These are phyloP conservation scores for Cercospora sp. DNA, from an alignment of 2,329 filamentous ascomycete genomes.

Conservation along the genomic window DNA sequence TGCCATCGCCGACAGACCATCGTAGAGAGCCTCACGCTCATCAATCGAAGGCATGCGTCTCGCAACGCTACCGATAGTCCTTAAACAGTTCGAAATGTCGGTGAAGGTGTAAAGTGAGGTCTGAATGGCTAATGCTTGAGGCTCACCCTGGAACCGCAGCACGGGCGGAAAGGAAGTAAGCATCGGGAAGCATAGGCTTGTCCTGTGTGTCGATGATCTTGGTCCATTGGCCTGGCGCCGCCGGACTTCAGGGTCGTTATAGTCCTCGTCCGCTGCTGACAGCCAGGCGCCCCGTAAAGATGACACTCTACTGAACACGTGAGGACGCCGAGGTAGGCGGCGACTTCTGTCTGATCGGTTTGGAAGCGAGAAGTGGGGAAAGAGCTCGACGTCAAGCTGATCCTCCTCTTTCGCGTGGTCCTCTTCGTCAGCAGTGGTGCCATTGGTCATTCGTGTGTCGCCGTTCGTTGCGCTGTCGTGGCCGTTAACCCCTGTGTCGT, in stretches of 20 bases:
- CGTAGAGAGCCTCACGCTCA: slow-evolving; percentile 80
- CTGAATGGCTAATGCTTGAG: slow-evolving; percentile 48
- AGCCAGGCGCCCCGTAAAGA: slow-evolving; percentile 44
- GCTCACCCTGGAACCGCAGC: slow-evolving; percentile 53
- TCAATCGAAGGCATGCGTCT: slow-evolving; percentile 66
- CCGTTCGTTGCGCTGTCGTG: slow-evolving; percentile 33
- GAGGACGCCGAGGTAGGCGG: slow-evolving; percentile 24
- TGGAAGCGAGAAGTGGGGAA: slow-evolving; percentile 25
- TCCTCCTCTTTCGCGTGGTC: slow-evolving; percentile 13
- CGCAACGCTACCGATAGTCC: slow-evolving; percentile 54
- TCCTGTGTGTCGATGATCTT: slow-evolving; percentile 41
- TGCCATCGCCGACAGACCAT: slow-evolving; percentile 76
- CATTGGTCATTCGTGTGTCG: slow-evolving; percentile 38
- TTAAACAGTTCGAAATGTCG: slow-evolving; percentile 68
- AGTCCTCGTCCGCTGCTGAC: slow-evolving; percentile 34
- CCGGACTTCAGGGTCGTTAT: slow-evolving; percentile 37
- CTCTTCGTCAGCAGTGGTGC: slow-evolving; percentile 28
- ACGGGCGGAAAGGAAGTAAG: slow-evolving; percentile 83
- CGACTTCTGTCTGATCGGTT: slow-evolving; percentile 22
- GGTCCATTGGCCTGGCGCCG: slow-evolving; percentile 38
- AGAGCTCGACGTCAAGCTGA: slow-evolving; percentile 34
- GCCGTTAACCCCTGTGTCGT: slow-evolving; percentile 38
- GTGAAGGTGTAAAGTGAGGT: slow-evolving; percentile 70
- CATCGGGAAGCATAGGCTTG: slow-evolving; percentile 66
- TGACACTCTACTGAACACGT: slow-evolving; percentile 46